phyloP scores from a whole-genome alignment of 1,139 yeast genomes.

The Trichomonascaceae sp. region DNA sequence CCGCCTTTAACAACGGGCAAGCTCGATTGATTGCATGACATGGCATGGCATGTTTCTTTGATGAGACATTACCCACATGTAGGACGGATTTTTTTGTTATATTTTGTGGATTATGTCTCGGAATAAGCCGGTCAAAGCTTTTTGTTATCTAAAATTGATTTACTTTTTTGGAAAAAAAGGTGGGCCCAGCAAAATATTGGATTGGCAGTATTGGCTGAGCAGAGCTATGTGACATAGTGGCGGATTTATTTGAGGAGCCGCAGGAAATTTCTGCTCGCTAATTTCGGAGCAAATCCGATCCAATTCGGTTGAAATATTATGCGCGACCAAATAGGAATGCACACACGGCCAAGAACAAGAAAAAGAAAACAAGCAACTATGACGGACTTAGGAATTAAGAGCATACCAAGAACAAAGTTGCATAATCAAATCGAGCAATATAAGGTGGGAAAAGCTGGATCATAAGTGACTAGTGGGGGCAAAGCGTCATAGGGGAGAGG shows the following conservation, averaged over 20 bases:
- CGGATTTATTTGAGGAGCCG: background rate
- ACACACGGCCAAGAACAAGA: background rate
- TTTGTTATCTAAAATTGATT: background rate
- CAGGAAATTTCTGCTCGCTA: background rate
- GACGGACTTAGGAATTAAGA: background rate
- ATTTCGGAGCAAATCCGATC: background rate
- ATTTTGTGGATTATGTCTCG: background rate
- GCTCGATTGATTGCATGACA: slow-evolving; percentile 1
- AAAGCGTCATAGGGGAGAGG: background rate
- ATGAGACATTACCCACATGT: background rate
- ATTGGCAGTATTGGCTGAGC: background rate
- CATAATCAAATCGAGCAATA: background rate
- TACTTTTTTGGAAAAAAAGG: background rate
- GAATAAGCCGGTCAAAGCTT: background rate
- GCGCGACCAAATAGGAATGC: background rate
- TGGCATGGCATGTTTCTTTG: background rate
- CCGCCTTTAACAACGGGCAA: slow-evolving; percentile 7
- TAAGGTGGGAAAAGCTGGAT: background rate
- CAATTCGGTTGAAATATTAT: background rate
- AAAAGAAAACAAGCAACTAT: background rate
- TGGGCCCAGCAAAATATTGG: background rate
- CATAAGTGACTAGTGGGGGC: background rate
- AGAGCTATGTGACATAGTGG: background rate
- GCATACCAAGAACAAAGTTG: background rate
- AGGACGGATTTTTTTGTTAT: background rate